These are phyloP conservation scores for Calophaca sinica DNA, from an alignment of 306 rosid species.

Conservation along the genomic window DNA sequence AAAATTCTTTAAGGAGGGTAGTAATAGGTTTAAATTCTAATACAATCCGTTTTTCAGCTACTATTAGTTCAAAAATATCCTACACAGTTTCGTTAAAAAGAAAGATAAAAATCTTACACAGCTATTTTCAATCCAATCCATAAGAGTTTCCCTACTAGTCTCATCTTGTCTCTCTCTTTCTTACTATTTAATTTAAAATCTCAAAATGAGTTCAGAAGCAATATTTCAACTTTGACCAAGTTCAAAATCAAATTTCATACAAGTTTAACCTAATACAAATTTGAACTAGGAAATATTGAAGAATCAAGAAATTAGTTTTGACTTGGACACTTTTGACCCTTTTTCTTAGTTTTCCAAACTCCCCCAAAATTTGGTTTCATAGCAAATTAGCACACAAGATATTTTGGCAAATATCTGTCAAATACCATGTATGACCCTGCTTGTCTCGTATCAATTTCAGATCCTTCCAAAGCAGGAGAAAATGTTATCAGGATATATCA, in stretches of 20 bases:
- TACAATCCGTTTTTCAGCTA: neutral
- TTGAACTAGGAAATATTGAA: neutral
- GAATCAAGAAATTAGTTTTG: constrained; percentile 24
- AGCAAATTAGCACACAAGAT: constrained; percentile 3
- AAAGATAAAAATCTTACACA: neutral
- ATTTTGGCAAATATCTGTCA: constrained; percentile 26
- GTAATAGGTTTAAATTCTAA: neutral
- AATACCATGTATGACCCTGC: constrained; percentile 10
- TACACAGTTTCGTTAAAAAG: neutral
- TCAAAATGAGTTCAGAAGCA: constrained; percentile 9
- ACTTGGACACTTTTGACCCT: neutral
- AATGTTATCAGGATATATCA: neutral
- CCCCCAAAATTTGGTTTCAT: neutral
- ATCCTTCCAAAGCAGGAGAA: constrained; percentile 4
- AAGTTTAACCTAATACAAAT: neutral
- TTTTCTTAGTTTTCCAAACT: constrained; percentile 16
- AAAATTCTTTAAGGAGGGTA: too few species aligned
- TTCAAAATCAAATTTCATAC: neutral
- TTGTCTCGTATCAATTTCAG: constrained; percentile 7
- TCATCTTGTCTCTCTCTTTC: neutral
- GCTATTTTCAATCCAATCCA: constrained; percentile 31
- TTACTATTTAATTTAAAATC: neutral
- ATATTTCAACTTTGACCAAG: constrained; percentile 16
- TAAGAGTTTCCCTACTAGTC: neutral
- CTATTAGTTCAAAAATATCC: constrained; percentile 20